These are phyloP conservation scores for Fraxinus baroniana DNA, from an alignment of 305 asterid genomes.

Conservation along the genomic window DNA sequence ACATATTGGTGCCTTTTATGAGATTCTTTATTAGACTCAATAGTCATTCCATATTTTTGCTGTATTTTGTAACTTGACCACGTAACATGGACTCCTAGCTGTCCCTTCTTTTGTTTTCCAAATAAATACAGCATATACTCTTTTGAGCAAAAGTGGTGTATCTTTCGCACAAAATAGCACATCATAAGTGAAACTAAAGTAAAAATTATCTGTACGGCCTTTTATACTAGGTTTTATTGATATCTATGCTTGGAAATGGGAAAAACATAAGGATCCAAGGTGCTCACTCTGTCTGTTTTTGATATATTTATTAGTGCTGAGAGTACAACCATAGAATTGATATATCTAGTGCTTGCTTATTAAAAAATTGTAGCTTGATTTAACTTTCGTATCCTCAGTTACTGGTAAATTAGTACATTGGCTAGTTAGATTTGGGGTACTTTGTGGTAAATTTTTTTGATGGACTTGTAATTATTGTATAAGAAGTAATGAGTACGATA, in stretches of 20 bases:
- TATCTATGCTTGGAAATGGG: background rate
- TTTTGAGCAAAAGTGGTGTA: background rate
- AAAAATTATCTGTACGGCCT: background rate
- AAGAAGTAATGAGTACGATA: background rate
- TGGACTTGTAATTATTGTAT: background rate
- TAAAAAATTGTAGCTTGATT: background rate
- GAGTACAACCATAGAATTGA: background rate
- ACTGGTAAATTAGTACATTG: background rate
- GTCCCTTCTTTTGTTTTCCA: background rate
- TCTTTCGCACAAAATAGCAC: background rate
- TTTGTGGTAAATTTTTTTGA: background rate
- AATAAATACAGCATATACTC: background rate
- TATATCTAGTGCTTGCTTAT: background rate
- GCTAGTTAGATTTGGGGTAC: constrained; percentile 10
- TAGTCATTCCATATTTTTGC: background rate
- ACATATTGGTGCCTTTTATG: background rate
- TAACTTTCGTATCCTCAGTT: constrained; percentile 13
- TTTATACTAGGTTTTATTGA: background rate
- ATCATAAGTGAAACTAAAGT: background rate
- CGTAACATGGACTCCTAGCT: background rate
- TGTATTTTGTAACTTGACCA: background rate
- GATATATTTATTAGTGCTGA: background rate
- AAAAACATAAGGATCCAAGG: background rate
- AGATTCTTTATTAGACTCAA: background rate
- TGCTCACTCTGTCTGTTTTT: background rate